These are phyloP conservation scores for Cladosporium sp. DNA, from an alignment of 2,329 filamentous ascomycete species.

Conservation along the genomic window DNA sequence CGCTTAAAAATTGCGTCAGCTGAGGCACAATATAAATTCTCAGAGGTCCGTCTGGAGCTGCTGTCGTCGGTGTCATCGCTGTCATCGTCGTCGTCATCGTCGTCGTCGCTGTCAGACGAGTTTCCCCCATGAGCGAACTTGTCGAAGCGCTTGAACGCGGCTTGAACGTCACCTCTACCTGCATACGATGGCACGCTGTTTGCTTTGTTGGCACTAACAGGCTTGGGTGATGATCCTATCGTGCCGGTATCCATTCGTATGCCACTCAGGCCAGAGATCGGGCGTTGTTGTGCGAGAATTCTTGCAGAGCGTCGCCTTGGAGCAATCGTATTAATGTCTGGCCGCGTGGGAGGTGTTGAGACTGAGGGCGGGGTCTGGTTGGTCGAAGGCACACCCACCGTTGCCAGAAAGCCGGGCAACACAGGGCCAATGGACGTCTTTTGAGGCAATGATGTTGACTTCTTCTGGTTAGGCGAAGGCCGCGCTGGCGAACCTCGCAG, in stretches of 20 bases:
- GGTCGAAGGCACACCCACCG: background rate
- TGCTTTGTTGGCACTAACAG: slow-evolving; percentile 5
- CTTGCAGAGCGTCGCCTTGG: slow-evolving; percentile 2
- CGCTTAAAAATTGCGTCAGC: too few relatives aligned
- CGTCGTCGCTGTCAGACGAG: slow-evolving; percentile 19
- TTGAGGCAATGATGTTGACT: background rate
- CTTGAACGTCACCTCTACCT: slow-evolving; percentile 8
- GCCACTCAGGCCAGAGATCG: background rate
- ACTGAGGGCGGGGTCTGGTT: background rate
- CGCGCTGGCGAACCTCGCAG: background rate
- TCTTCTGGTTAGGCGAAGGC: background rate
- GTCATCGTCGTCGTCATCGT: background rate
- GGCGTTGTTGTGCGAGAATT: background rate
- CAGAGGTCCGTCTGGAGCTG: too few relatives aligned
- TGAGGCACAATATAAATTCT: too few relatives aligned
- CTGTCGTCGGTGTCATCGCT: background rate
- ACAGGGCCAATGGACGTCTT: background rate
- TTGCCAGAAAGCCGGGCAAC: background rate
- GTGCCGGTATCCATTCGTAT: slow-evolving; percentile 6
- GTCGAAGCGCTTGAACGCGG: slow-evolving; percentile 24
- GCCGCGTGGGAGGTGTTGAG: background rate
- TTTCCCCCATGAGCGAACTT: slow-evolving; percentile 21
- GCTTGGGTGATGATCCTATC: slow-evolving; percentile 6
- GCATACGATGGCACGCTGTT: slow-evolving; percentile 18
- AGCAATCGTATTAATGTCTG: slow-evolving; percentile 7